Base-by-base conservation (phyloP, 257 asterid species). In the Thymus mandschuricus region DNA sequence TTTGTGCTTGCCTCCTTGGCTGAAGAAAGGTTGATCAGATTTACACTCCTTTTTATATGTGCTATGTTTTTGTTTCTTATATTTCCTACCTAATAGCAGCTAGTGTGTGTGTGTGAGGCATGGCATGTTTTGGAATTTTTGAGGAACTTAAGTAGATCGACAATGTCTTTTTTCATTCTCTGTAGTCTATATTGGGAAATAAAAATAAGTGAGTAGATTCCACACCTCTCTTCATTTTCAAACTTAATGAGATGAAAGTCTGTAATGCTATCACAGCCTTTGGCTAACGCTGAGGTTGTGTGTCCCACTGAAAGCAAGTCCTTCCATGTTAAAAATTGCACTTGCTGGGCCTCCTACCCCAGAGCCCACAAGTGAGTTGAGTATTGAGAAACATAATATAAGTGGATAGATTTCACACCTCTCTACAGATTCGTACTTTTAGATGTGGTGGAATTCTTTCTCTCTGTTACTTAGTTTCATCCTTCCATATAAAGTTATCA, bases 401-500 rank as follows among this genome's bases (percentile, higher is more conserved):
- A 50, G 7, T 15, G 54, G 15, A 64, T 21, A 21, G 21, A 21
- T 21, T 21, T 21, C 21, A 21, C 21, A 21, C 21, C 21, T 21
- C 21, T 21, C 21, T 21, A 21, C 21, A 21, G 21, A 21, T 21
- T 21, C 21, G 21, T 21, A 21, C 21, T 21, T 21, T 21, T 21
- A 21, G 21, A 21, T 21, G 21, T 21, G 21, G 21, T 21, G 21
- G 21, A 21, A 21, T 21, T 21, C 57, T 6, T 46, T 13, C 30
- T 78, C 30, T 27, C 46, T 38, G 44, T 38, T 71, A 11, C 46
- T 72, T 56, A 21, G 21, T 21, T 33, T 64, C 45, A 60, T 29
- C 58, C 33, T 27, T 68, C 50, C 72, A 15, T 54, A 11, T 31
- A 15, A 3, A 41, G 60, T 52, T 49, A 60, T 59, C 50, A n/a